These are phyloP conservation scores for Poa pratensis DNA, from an alignment of 176 grass and related monocot species.

Conservation along the genomic window DNA sequence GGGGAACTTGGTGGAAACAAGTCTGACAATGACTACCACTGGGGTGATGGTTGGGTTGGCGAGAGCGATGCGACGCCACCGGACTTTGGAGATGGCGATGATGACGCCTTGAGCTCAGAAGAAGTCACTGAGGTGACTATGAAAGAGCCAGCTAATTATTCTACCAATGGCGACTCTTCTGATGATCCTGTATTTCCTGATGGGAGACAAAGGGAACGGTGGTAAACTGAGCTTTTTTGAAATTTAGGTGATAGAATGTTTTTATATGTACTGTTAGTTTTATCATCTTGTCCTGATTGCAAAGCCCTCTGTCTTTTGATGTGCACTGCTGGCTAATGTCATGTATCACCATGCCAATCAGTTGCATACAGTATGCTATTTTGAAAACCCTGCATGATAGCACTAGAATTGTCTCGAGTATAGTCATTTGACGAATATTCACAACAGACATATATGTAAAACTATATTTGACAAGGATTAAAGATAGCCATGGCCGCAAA, in stretches of 20 bases:
- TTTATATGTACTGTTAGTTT: conserved; percentile 24
- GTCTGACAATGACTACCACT: conserved; percentile 63
- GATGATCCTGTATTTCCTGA: conserved; percentile 76
- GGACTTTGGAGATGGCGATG: conserved; percentile 68
- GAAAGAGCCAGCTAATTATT: conserved; percentile 15
- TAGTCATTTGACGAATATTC: not conserved
- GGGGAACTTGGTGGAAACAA: conserved; percentile 60
- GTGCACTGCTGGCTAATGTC: conserved; percentile 23
- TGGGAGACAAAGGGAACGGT: conserved; percentile 75
- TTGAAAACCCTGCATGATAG: conserved; percentile 4
- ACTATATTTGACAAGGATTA: conserved; percentile 2
- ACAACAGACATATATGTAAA: conserved; percentile 16
- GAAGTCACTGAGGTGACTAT: conserved; percentile 28
- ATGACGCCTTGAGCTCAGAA: conserved; percentile 34
- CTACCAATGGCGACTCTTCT: conserved; percentile 35
- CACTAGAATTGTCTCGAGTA: not conserved
- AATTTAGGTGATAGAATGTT: conserved; percentile 36
- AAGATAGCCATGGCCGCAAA: not conserved
- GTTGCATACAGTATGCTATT: not conserved
- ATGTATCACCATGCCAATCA: conserved; percentile 16
- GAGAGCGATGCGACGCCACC: conserved; percentile 65
- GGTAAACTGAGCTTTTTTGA: conserved; percentile 52
- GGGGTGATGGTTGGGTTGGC: conserved; percentile 83
- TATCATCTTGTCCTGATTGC: conserved; percentile 32
- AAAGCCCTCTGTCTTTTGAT: conserved; percentile 33